Percentiles rank a stretch among this genome's conserved stretches.
phyloP scores from a whole-genome alignment of 768 basidiomycete species.

The Trametes cubensis region DNA sequence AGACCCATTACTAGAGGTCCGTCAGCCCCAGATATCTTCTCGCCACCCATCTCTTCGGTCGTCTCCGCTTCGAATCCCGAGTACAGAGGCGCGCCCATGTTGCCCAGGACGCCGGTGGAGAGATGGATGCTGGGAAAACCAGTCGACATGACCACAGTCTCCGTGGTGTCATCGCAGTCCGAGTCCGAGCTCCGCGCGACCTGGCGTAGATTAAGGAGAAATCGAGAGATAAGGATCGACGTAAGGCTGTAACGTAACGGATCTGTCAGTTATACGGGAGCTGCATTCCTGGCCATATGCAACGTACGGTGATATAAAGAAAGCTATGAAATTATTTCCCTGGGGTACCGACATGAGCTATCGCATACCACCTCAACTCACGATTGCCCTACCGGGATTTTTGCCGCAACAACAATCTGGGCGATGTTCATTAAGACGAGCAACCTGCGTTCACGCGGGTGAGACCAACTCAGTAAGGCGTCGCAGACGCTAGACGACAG shows the following conservation, averaged over 20 bases:
- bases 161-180: neutral
- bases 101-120: slow-evolving; percentile 4
- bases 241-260: slow-evolving; percentile 10
- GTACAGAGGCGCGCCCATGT: slow-evolving; percentile 8
- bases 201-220: slow-evolving; percentile 24
- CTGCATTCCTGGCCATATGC: too few relatives aligned
- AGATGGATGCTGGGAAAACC: slow-evolving; percentile 3
- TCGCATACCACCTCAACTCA: neutral
- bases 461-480: too few relatives aligned
- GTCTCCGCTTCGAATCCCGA: neutral
- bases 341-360: neutral
- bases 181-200: neutral
- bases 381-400: slow-evolving; percentile 9
- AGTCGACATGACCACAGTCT: slow-evolving; percentile 3
- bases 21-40: neutral
- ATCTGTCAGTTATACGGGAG: neutral
- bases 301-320: slow-evolving; percentile 25
- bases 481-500: neutral
- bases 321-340: slow-evolving; percentile 25
- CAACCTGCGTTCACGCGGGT: slow-evolving; percentile 1
- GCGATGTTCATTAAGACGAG: slow-evolving; percentile 23
- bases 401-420: slow-evolving; percentile 23
- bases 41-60: neutral
- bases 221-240: slow-evolving; percentile 26
- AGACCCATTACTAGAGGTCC: neutral